Evolutionary conservation across 2,329 filamentous ascomycete species (phyloP), one percentile per base, ranked within the genome.

Genomic region (Diaporthe australafricana): DNA sequence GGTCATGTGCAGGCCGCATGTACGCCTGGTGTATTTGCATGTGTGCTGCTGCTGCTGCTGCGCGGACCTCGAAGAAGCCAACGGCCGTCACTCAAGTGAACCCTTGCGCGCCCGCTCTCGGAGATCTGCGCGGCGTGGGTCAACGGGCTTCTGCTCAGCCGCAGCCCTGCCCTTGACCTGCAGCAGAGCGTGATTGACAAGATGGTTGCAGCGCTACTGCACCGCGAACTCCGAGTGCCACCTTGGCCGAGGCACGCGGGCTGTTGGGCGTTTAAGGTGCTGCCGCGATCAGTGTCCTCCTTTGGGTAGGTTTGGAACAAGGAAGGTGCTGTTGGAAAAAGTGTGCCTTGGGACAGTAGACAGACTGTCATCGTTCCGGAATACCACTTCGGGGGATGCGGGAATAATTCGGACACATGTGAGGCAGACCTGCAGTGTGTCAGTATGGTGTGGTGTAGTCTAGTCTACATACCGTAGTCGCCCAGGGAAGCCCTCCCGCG

Each of bases 221-320:
- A 69, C 30, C 38, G 67, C 53, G 45, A 32, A 69, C 67, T 40
- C 67, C 67, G 67, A 69, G 32, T 60, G 67, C 45, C 17, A 62
- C 67, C 42, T 38, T 48, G 53, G 40, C 9, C 12, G 20, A 48
- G 53, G 30, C 40, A 48, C 42, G 30, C 66, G 55, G 53, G 42
- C 30, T 60, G 66, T 47, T 47, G 7, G 53, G 42, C 40, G 52
- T 53, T 22, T 6, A n/a, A n/a, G n/a, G n/a, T n/a, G 22, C 32
- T 38, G 35, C 52, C 52, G 32, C 40, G 50, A 14, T 5, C 32
- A n/a, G n/a, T 47, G 42, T 47, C 11, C 30, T 16, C 6, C 27
- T n/a, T 48, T 8, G 7, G 14, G 9, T 11, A 12, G 32, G 32
- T 35, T 5, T 14, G 25, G 57, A 32, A 47, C 8, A 22, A 32